Evolutionary conservation across 768 basidiomycete species (phyloP), one percentile per base, ranked within the genome.

Genomic region (Daedalea quercina): DNA sequence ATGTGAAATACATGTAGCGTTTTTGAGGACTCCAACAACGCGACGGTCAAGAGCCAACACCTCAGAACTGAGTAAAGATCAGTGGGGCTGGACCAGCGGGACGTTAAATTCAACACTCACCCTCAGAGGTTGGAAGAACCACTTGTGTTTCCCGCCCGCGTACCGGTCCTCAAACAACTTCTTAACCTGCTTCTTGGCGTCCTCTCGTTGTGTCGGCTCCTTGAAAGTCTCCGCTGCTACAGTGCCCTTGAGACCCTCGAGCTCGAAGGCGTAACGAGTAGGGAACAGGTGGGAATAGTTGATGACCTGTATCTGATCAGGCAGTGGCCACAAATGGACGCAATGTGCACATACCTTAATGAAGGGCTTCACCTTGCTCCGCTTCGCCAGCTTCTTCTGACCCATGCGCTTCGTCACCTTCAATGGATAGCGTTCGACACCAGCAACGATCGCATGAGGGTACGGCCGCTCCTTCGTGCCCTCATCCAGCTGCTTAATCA

Each of bases 201-300:
- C 84, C 76, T 94, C 91, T 59, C 95, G 85, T 70, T 95, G 90
- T 63, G 93, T 80, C 50, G 90, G 89, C 79, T 99, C 94, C 77
- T 95, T 94, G 86, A 98, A 97, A 56, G 94, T 95, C 52, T 98
- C 95, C 45, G 77, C 67, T 23, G 80, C 74, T 50, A 96, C 85
- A 46, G 80, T 73, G 51, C 90, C 90, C 80, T 98, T 99, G 66
- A 99, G 76, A 49, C 83, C 81, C 73, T 99, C 96, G 67, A 98
- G 79, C 70, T 99, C 96, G 64, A 99, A 82, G 57, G 91, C 88
- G 74, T 98, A 99, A 72, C 96, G 95, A 57, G 96, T 98, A 42
- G 96, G 96, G 86, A 98, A 95, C 58, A 99, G 80, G 75, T 99
- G 96, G 54, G 93, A 91, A 80, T 98, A 98, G 84, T 99, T 99